These are phyloP conservation scores for Avena eriantha DNA, from an alignment of 176 grass and related monocot species.

Conservation along the genomic window DNA sequence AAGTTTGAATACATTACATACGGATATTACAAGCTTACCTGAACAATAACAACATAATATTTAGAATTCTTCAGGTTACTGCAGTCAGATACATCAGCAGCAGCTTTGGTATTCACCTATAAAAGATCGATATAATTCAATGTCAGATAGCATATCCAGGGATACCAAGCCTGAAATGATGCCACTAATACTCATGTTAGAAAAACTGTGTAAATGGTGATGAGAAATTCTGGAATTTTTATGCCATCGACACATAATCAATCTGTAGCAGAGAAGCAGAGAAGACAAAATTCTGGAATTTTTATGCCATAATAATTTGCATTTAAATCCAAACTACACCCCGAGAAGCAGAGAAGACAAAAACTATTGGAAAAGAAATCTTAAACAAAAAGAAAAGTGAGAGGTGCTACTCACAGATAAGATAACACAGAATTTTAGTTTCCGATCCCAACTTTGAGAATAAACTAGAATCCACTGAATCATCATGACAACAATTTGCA, in stretches of 20 bases:
- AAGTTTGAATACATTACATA: neutral
- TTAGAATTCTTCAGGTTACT: slow-evolving; percentile 94
- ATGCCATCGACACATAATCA: neutral
- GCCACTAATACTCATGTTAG: neutral
- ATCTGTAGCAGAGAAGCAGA: too few species aligned
- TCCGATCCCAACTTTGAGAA: neutral
- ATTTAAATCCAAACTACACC: neutral
- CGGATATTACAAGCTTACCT: slow-evolving; percentile 60
- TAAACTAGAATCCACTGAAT: slow-evolving; percentile 14
- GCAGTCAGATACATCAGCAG: slow-evolving; percentile 72
- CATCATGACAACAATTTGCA: slow-evolving; percentile 14
- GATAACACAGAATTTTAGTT: neutral
- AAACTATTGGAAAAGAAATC: neutral
- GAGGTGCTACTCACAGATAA: neutral
- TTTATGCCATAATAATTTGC: neutral
- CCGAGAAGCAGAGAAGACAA: neutral
- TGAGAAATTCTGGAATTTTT: neutral
- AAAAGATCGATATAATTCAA: slow-evolving; percentile 11
- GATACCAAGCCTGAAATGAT: neutral
- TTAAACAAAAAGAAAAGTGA: neutral
- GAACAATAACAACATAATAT: slow-evolving; percentile 94
- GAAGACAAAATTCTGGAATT: neutral
- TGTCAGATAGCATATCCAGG: slow-evolving; percentile 6
- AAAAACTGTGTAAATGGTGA: neutral
- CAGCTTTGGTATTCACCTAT: slow-evolving; percentile 87